Evolutionary conservation across 768 basidiomycete genomes (phyloP).

Genomic region (Trametes sanguinea): DNA sequence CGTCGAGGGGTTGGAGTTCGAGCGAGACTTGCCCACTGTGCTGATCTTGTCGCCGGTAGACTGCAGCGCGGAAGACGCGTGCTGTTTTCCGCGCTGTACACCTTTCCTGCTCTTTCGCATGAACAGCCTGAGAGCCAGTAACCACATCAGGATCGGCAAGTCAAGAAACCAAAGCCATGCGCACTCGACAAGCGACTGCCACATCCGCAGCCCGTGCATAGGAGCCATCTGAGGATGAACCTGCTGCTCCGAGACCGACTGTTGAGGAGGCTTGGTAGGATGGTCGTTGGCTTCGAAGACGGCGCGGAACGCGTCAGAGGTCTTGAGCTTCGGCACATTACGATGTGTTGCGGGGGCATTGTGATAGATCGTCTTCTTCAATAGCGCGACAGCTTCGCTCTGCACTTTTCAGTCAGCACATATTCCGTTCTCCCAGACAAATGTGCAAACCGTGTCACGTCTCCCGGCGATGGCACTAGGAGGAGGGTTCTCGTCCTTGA

Average conservation of each 20-base stretch:
- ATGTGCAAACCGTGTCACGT: conserved; percentile 56
- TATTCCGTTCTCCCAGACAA: neutral
- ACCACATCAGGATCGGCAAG: neutral
- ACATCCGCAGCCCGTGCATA: conserved; percentile 56
- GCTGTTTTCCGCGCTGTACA: conserved; percentile 27
- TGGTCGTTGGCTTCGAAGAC: conserved; percentile 53
- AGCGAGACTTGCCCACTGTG: conserved; percentile 4
- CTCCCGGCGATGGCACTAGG: conserved; percentile 71
- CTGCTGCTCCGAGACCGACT: conserved; percentile 62
- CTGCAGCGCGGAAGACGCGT: conserved; percentile 19
- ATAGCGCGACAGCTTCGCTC: conserved; percentile 55
- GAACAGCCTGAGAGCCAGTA: conserved; percentile 41
- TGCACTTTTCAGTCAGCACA: conserved; percentile 26
- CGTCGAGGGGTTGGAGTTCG: neutral
- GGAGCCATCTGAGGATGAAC: conserved; percentile 42
- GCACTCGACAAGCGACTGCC: conserved; percentile 54
- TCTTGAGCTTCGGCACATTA: conserved; percentile 50
- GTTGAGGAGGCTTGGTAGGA: conserved; percentile 46
- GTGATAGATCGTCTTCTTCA: conserved; percentile 58
- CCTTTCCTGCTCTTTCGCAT: conserved; percentile 45
- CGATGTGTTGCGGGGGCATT: conserved; percentile 55
- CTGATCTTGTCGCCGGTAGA: conserved; percentile 22
- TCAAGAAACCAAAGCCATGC: conserved; percentile 18
- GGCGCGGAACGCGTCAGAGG: conserved; percentile 47
- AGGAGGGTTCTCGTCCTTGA: conserved; percentile 70